Percentiles rank a stretch among this genome's conserved stretches.
Evolutionary conservation across 768 basidiomycete genomes (phyloP).

Genomic region (Lentinula guzmanii): DNA sequence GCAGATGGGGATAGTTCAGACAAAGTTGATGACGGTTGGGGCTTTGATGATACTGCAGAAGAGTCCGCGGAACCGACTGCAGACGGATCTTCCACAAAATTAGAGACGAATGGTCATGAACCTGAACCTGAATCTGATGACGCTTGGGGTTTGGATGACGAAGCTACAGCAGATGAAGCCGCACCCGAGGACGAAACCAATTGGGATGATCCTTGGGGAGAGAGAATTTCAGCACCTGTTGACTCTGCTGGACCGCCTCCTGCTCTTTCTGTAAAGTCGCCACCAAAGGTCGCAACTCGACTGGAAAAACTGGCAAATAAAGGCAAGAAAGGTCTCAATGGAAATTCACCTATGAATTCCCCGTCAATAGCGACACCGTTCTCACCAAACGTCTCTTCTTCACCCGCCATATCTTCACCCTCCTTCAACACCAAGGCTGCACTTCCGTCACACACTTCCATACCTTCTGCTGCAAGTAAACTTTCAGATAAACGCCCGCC

Average conservation of each 20-base stretch:
- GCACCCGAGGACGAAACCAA: constrained; percentile 32
- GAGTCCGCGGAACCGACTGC: constrained; percentile 29
- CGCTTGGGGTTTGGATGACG: constrained; percentile 75
- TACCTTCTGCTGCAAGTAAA: constrained; percentile 12
- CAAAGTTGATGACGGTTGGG: constrained; percentile 13
- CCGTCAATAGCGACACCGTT: constrained; percentile 12
- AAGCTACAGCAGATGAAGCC: constrained; percentile 24
- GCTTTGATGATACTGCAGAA: constrained; percentile 14
- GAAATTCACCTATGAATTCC: constrained; percentile 19
- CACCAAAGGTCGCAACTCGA: constrained; percentile 50
- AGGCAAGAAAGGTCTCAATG: constrained; percentile 39
- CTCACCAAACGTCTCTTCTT: constrained; percentile 14
- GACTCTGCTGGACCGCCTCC: constrained; percentile 22
- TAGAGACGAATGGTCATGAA: constrained; percentile 14
- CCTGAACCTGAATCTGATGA: constrained; percentile 36
- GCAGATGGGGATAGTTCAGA: background rate
- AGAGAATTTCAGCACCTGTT: constrained; percentile 23
- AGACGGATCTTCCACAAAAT: constrained; percentile 15
- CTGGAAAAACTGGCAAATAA: constrained; percentile 55
- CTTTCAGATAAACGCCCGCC: constrained; percentile 21
- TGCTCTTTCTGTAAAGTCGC: constrained; percentile 26
- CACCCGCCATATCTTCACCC: constrained; percentile 14
- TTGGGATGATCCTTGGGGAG: constrained; percentile 72
- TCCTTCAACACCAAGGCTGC: background rate
- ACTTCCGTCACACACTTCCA: background rate